A percentile compares a stretch with the other conserved stretches of the same genome.
Conservation (phyloP, 805 yeast species). For the Ogataea methylovora region DNA sequence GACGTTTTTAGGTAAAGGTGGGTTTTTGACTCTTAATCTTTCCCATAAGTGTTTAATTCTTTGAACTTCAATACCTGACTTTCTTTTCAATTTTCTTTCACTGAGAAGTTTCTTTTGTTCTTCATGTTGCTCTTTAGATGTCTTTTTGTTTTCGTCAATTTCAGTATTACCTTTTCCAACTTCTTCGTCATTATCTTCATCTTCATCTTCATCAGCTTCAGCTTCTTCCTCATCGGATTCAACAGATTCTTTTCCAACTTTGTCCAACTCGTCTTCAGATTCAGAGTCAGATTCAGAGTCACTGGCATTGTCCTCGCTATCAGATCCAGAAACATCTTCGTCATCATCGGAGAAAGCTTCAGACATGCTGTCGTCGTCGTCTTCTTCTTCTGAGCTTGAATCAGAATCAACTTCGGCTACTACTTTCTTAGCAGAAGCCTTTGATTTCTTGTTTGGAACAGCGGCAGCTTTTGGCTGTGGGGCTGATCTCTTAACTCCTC, state of each 20-base stretch:
- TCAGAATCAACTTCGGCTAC: slow-evolving; percentile 15
- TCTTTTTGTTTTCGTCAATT: slow-evolving; percentile 30
- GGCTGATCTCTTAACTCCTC: too few relatives aligned
- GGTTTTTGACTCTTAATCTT: slow-evolving; percentile 75
- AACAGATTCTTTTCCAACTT: slow-evolving; percentile 15
- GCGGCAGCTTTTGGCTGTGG: too few relatives aligned
- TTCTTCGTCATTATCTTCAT: slow-evolving; percentile 21
- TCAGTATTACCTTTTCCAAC: slow-evolving; percentile 20
- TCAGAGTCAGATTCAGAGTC: slow-evolving; percentile 4
- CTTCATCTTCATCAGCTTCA: slow-evolving; percentile 20
- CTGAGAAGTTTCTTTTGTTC: slow-evolving; percentile 73
- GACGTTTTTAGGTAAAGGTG: slow-evolving; percentile 67
- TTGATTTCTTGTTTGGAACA: too few relatives aligned
- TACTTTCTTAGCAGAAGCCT: too few relatives aligned
- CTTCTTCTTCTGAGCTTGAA: slow-evolving; percentile 13
- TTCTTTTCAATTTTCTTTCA: slow-evolving; percentile 83
- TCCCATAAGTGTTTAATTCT: slow-evolving; percentile 88
- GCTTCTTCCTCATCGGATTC: slow-evolving; percentile 22
- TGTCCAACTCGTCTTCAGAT: slow-evolving; percentile 23
- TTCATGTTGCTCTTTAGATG: slow-evolving; percentile 63
- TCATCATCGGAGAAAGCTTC: slow-evolving; percentile 9
- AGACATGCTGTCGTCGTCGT: slow-evolving; percentile 4
- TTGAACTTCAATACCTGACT: slow-evolving; percentile 81
- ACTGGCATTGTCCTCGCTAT: background rate
- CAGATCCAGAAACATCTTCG: slow-evolving; percentile 3